These are phyloP conservation scores for Rutstroemia sydowiana DNA, from an alignment of 2,329 filamentous ascomycete genomes.

Conservation along the genomic window DNA sequence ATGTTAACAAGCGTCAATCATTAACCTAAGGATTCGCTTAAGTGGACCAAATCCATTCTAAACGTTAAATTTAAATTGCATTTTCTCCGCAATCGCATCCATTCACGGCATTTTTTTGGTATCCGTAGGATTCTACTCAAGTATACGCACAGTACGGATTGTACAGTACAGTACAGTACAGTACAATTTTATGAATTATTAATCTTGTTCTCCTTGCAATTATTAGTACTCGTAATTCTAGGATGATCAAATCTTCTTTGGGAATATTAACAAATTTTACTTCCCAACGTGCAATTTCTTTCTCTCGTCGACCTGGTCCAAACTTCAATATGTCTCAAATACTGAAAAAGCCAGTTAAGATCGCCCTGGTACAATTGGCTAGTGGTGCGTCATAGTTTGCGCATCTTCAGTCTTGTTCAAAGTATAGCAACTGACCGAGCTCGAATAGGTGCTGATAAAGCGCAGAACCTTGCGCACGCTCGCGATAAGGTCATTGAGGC, in stretches of 20 bases:
- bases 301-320: constrained; percentile 5
- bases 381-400: constrained; percentile 42
- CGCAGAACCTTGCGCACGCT: constrained; percentile 73
- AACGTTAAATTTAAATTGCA: not conserved
- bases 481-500: constrained; percentile 78
- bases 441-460: constrained; percentile 64
- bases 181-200: too few relatives aligned
- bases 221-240: not conserved
- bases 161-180: too few relatives aligned
- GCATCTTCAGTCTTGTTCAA: constrained; percentile 10
- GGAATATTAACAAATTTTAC: constrained; percentile 7
- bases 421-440: constrained; percentile 16
- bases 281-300: not conserved
- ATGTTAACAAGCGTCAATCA: too few relatives aligned
- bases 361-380: constrained; percentile 76
- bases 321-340: constrained; percentile 33
- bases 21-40: too few relatives aligned
- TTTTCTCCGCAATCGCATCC: not conserved
- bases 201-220: not conserved
- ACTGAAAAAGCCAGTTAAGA: constrained; percentile 69
- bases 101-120: too few relatives aligned
- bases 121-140: too few relatives aligned
- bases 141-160: too few relatives aligned
- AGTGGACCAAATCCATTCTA: too few relatives aligned
- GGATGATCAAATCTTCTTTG: constrained; percentile 3